phyloP scores from a whole-genome alignment of 805 yeast genomes.

The Hyphopichia homilentoma region DNA sequence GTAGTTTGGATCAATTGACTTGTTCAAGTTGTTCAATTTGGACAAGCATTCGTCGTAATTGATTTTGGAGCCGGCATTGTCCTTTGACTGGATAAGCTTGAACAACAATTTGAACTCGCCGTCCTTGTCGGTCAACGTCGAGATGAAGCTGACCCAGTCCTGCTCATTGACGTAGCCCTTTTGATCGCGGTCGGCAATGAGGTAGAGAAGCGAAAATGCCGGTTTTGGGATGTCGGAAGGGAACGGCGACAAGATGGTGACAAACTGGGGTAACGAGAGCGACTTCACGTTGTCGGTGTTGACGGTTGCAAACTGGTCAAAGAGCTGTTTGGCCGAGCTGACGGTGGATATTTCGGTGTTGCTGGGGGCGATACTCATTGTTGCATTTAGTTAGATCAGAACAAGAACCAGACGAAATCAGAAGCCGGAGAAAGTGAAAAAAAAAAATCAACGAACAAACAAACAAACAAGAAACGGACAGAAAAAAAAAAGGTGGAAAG shows the following conservation, averaged over 20 bases:
- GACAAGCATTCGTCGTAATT: constrained; percentile 33
- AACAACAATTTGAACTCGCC: constrained; percentile 28
- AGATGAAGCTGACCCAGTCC: constrained; percentile 76
- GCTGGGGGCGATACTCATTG: too few relatives aligned
- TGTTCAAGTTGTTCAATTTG: constrained; percentile 32
- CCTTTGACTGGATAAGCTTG: constrained; percentile 15
- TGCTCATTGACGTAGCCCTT: constrained; percentile 63
- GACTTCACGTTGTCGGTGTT: constrained; percentile 18
- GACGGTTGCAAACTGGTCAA: constrained; percentile 34
- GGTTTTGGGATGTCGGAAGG: constrained; percentile 36
- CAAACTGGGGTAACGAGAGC: constrained; percentile 34
- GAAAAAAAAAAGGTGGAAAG: too few relatives aligned
- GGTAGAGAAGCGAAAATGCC: constrained; percentile 55
- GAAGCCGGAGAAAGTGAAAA: too few relatives aligned
- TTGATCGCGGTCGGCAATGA: constrained; percentile 70
- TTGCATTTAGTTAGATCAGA: too few relatives aligned
- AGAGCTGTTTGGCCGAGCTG: constrained; percentile 32
- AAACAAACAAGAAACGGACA: too few relatives aligned
- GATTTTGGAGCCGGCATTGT: constrained; percentile 11
- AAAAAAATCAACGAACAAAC: too few relatives aligned
- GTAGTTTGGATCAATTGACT: constrained; percentile 38
- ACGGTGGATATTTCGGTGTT: too few relatives aligned
- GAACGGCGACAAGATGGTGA: constrained; percentile 38
- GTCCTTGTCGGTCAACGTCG: constrained; percentile 33
- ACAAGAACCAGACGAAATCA: too few relatives aligned